A percentile compares a stretch with the other conserved stretches of the same genome.
Conservation (phyloP, 257 asterid species). For the Plantago elongata region DNA sequence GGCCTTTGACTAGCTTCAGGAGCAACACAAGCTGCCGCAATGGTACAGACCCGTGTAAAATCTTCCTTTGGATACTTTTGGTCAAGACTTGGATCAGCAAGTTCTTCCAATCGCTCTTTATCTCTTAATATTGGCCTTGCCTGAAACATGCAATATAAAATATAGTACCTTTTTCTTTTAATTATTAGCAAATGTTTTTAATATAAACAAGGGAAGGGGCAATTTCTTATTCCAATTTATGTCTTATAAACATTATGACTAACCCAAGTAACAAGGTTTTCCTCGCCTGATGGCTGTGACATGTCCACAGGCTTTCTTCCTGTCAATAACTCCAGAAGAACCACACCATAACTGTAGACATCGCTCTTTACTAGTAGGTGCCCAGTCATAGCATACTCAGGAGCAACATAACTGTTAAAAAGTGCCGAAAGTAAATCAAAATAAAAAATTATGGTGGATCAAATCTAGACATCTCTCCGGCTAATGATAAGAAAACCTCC, state of each 20-base stretch:
- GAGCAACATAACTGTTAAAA: constrained; percentile 78
- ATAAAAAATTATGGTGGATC: not conserved
- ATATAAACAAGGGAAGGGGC: not conserved
- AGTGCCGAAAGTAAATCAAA: constrained; percentile 17
- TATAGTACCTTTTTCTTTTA: not conserved
- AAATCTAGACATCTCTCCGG: no score
- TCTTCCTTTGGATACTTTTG: constrained; percentile 86
- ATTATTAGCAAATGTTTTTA: not conserved
- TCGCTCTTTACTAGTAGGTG: constrained; percentile 96
- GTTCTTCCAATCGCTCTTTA: constrained; percentile 82
- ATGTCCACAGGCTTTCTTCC: constrained; percentile 96
- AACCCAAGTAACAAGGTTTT: constrained; percentile 97
- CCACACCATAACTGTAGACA: constrained; percentile 97
- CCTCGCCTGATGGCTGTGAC: constrained; percentile 96
- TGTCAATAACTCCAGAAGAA: constrained; percentile 85
- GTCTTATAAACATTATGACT: constrained; percentile 14
- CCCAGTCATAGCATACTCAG: constrained; percentile 98
- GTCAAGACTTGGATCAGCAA: constrained; percentile 70
- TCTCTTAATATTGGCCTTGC: constrained; percentile 86
- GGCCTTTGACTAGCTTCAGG: constrained; percentile 88
- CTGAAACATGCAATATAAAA: constrained; percentile 35
- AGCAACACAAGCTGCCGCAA: constrained; percentile 98
- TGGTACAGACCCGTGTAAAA: constrained; percentile 78
- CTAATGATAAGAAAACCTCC: no score
- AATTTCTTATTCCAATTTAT: not conserved